Evolutionary conservation across 331 rosid species (phyloP).

Genomic region (Acacia pycnantha): DNA sequence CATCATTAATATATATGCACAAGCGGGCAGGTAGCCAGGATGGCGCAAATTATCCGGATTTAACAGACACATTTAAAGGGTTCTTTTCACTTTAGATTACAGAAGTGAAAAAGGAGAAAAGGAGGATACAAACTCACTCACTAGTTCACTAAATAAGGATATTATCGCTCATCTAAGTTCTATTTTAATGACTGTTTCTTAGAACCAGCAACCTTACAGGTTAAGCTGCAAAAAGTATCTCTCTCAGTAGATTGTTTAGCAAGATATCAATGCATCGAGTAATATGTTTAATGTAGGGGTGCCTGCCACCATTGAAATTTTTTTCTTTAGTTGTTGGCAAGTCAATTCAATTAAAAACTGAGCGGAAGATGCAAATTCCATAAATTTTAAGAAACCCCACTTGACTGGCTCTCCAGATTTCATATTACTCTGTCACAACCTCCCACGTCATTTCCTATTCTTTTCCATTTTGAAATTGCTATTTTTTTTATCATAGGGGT

Average conservation of each 20-base stretch:
- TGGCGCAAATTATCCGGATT: not conserved
- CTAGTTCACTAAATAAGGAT: not conserved
- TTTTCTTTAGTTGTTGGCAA: not conserved
- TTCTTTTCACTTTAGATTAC: not conserved
- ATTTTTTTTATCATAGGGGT: not conserved
- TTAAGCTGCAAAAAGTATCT: not conserved
- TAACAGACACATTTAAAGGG: not conserved
- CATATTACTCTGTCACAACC: not conserved
- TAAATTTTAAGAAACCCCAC: not conserved
- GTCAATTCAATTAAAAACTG: not conserved
- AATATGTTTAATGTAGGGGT: not conserved
- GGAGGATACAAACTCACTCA: not conserved
- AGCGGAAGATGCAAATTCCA: not conserved
- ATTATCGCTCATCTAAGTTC: not conserved
- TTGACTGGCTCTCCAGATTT: not conserved
- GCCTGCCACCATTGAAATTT: not conserved
- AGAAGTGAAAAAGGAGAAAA: not conserved
- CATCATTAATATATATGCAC: not conserved
- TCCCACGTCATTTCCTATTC: not conserved
- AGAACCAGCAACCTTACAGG: not conserved
- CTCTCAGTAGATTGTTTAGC: not conserved
- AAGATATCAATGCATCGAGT: not conserved
- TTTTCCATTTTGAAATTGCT: not conserved
- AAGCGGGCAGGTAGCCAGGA: constrained; percentile 7
- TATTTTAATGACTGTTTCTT: not conserved